These are phyloP conservation scores for Jatropha multifida DNA, from an alignment of 441 rosid genomes.

Conservation along the genomic window DNA sequence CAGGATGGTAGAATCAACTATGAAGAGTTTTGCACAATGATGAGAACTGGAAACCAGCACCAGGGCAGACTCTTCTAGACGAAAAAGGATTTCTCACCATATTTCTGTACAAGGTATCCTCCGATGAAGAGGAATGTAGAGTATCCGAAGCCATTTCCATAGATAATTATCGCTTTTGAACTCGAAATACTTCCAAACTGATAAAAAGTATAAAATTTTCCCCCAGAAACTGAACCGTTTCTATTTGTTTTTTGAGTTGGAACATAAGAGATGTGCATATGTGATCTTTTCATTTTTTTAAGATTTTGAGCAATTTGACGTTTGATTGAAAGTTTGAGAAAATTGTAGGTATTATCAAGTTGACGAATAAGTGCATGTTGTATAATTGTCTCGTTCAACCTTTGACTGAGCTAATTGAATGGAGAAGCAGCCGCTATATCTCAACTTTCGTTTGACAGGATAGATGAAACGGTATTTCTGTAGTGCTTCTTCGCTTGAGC, in stretches of 20 bases:
- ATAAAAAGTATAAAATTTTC: neutral
- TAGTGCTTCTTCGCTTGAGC: too few relatives aligned
- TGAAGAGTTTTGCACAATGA: slow-evolving; percentile 74
- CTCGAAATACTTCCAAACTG: neutral
- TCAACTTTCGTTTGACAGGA: too few relatives aligned
- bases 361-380: neutral
- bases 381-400: too few relatives aligned
- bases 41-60: slow-evolving; percentile 62
- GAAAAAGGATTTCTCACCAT: neutral
- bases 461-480: too few relatives aligned
- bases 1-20: slow-evolving; percentile 84
- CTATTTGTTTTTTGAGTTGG: neutral
- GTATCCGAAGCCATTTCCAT: neutral
- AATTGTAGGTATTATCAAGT: neutral
- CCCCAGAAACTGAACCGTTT: neutral
- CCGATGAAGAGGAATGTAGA: slow-evolving; percentile 3
- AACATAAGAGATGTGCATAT: slow-evolving; percentile 9
- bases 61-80: slow-evolving; percentile 20
- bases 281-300: neutral
- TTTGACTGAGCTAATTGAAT: too few relatives aligned
- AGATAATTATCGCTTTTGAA: neutral
- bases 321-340: neutral
- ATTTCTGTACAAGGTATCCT: neutral
- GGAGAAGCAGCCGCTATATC: too few relatives aligned
- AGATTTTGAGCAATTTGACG: neutral